Percentiles rank a stretch among this genome's conserved stretches.
These are phyloP conservation scores for Myxozyma udenii DNA, from an alignment of 805 yeast species.

Conservation along the genomic window DNA sequence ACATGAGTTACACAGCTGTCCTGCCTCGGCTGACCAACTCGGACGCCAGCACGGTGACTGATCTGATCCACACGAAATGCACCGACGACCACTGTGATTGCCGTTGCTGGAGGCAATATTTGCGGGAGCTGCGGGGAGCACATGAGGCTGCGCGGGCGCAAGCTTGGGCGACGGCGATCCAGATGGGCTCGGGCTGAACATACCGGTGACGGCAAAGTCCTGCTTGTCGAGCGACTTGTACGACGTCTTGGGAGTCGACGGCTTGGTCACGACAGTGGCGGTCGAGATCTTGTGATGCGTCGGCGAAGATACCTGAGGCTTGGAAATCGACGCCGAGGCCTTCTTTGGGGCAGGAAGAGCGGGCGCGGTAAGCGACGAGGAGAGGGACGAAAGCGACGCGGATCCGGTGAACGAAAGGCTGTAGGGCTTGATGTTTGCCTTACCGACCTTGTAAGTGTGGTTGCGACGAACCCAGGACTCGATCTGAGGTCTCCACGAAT, in stretches of 20 bases:
- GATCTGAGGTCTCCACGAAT: slow-evolving; percentile 40
- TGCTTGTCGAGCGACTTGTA: background rate
- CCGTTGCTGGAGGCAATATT: background rate
- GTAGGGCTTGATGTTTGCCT: slow-evolving; percentile 15
- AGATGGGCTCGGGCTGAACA: slow-evolving; percentile 13
- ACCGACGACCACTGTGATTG: slow-evolving; percentile 45
- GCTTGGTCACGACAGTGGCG: background rate
- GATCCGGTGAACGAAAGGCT: background rate
- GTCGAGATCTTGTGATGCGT: background rate
- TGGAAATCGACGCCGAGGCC: background rate
- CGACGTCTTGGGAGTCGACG: background rate
- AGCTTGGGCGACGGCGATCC: slow-evolving; percentile 22
- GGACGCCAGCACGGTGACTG: slow-evolving; percentile 99
- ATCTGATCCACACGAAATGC: slow-evolving; percentile 86
- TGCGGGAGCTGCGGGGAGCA: no score
- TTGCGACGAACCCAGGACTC: slow-evolving; percentile 40
- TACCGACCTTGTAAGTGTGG: slow-evolving; percentile 34
- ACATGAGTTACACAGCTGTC: slow-evolving; percentile 96
- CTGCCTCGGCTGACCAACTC: slow-evolving; percentile 84
- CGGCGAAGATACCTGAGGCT: background rate
- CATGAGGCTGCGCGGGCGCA: slow-evolving; percentile 6
- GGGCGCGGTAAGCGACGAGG: slow-evolving; percentile 1
- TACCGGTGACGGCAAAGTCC: slow-evolving; percentile 8
- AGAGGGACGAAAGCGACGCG: background rate
- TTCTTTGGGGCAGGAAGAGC: slow-evolving; percentile 5